Conservation (phyloP, 352 stramenopile genomes). For the Sclerospora graminicola region DNA sequence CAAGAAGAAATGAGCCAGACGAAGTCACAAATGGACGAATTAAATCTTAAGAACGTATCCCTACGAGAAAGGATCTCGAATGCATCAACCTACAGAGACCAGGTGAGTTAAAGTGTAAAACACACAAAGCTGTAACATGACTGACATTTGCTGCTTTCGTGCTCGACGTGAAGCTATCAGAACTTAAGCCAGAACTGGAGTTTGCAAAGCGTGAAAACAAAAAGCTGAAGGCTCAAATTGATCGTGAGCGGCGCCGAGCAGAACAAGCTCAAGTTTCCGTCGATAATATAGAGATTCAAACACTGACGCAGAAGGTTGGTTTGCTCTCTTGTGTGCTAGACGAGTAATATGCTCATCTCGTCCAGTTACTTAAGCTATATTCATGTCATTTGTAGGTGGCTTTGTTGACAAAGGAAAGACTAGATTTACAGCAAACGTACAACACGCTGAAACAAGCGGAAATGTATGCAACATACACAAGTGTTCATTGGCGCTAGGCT, state of each 20-base stretch:
- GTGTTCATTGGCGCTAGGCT: background rate
- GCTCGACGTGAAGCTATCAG: conserved; percentile 28
- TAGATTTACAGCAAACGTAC: conserved; percentile 23
- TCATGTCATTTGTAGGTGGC: conserved; percentile 9
- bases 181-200: conserved; percentile 45
- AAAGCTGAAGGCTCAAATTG: conserved; percentile 35
- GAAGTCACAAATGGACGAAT: conserved; percentile 65
- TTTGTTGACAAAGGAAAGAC: conserved; percentile 31
- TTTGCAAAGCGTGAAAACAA: conserved; percentile 37
- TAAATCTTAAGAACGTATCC: conserved; percentile 67
- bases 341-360: no score
- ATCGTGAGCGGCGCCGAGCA: conserved; percentile 24
- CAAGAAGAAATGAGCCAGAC: conserved; percentile 51
- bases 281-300: conserved; percentile 25
- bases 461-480: conserved; percentile 14
- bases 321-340: background rate
- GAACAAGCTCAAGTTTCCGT: conserved; percentile 18
- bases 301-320: conserved; percentile 31
- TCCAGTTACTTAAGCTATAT: no score
- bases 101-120: conserved; percentile 24
- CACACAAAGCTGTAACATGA: background rate
- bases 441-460: conserved; percentile 24
- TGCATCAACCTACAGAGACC: conserved; percentile 48
- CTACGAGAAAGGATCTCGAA: conserved; percentile 61
- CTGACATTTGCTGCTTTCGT: conserved; percentile 2